Evolutionary conservation across 257 asterid species (phyloP).

Genomic region (Solanum commersonii): DNA sequence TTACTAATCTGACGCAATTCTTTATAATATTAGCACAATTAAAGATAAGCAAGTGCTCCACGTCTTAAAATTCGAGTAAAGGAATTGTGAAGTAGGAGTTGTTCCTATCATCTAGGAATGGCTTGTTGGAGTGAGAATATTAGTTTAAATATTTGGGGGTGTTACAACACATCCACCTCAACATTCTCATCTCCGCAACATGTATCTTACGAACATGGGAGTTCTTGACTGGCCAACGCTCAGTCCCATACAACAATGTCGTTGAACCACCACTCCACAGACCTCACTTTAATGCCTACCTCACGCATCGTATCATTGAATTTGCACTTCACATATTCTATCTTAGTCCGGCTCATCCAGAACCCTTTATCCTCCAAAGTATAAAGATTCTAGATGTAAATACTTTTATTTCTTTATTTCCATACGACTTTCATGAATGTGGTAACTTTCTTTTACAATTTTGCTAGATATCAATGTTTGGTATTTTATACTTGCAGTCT

Average conservation of each 20-base stretch:
- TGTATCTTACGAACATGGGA: not conserved
- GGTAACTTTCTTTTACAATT: not conserved
- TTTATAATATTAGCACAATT: not conserved
- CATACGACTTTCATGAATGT: not conserved
- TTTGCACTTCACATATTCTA: not conserved
- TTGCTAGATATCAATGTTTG: not conserved
- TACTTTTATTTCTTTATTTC: not conserved
- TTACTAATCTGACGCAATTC: not conserved
- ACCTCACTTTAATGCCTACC: not conserved
- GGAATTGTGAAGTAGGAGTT: not conserved
- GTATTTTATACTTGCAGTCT: not conserved
- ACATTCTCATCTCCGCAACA: not conserved
- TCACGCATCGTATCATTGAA: not conserved
- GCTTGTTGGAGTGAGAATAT: not conserved
- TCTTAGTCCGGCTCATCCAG: not conserved
- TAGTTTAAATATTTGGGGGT: not conserved
- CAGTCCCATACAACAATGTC: not conserved
- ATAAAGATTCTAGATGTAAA: not conserved
- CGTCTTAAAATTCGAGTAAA: not conserved
- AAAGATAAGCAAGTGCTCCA: not conserved
- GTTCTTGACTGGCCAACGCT: not conserved
- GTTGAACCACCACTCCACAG: not conserved
- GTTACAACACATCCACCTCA: not conserved
- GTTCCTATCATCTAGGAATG: not conserved
- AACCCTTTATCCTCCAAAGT: not conserved